These are phyloP conservation scores for Penicillium sp. DNA, from an alignment of 2,329 filamentous ascomycete genomes.

Conservation along the genomic window DNA sequence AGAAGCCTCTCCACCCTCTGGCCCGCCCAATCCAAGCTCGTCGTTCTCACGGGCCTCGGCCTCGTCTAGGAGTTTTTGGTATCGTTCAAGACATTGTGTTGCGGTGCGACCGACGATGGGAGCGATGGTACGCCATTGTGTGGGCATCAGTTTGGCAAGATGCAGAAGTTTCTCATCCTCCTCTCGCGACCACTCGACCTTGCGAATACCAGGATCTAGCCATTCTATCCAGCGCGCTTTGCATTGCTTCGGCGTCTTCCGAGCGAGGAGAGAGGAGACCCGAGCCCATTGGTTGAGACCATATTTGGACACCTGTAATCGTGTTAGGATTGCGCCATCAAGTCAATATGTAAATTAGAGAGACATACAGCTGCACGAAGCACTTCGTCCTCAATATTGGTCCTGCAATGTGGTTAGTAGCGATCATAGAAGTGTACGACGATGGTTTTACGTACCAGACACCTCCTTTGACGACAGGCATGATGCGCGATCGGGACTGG, in stretches of 20 bases:
- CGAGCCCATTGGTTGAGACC: conserved; percentile 97
- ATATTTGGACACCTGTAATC: conserved; percentile 72
- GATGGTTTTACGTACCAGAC: conserved; percentile 50
- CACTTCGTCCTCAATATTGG: conserved; percentile 84
- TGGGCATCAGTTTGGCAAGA: conserved; percentile 96
- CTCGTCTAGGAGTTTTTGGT: conserved; percentile 94
- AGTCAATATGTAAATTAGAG: not conserved
- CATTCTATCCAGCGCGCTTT: conserved; percentile 98
- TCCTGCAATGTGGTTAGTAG: conserved; percentile 42
- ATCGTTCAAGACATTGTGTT: conserved; percentile 94
- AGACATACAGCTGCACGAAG: conserved; percentile 75
- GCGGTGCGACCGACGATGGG: conserved; percentile 95
- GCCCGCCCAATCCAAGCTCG: conserved; percentile 78
- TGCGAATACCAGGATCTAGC: conserved; percentile 96
- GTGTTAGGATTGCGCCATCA: conserved; percentile 12
- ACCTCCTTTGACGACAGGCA: conserved; percentile 67
- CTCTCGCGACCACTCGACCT: conserved; percentile 98
- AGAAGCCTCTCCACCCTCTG: conserved; percentile 74
- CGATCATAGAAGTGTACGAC: not conserved
- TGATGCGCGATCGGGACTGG: conserved; percentile 35
- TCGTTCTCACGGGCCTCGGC: conserved; percentile 84
- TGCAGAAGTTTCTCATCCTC: conserved; percentile 97
- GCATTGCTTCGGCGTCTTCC: conserved; percentile 98
- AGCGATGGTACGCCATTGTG: conserved; percentile 98
- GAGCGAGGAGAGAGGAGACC: conserved; percentile 92